Percentiles rank a stretch among this genome's conserved stretches.
Conservation (phyloP, 2,329 filamentous ascomycete species). For the Sporothrix pallida region DNA sequence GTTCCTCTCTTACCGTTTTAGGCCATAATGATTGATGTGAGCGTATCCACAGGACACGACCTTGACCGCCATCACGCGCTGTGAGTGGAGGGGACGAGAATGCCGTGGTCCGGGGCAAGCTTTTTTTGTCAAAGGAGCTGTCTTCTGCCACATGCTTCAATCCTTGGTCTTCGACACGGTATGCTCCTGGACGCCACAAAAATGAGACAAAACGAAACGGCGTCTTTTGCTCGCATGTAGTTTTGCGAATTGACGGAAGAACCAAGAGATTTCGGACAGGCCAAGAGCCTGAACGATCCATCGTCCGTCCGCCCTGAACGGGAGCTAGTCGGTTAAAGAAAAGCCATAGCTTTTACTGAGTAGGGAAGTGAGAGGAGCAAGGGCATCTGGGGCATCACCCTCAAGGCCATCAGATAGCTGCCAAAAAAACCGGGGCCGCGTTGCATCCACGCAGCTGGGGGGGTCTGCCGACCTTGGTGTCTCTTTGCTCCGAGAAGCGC, state of each 20-base stretch:
- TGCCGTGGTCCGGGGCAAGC: background rate
- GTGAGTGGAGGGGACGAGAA: constrained; percentile 27
- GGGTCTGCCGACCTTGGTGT: constrained; percentile 3
- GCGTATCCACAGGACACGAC: background rate
- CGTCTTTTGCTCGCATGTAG: background rate
- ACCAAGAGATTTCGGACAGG: background rate
- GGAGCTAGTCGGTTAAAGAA: constrained; percentile 4
- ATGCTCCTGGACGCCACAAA: background rate
- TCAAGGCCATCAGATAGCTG: background rate
- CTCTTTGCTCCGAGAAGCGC: constrained; percentile 1
- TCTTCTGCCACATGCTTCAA: background rate
- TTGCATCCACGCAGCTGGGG: background rate
- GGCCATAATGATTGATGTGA: no score
- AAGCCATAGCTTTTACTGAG: no score
- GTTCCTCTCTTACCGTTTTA: background rate
- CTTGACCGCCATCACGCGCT: constrained; percentile 8
- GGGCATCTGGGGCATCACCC: no score
- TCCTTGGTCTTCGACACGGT: constrained; percentile 7
- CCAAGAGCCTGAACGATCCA: background rate
- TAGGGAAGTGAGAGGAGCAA: background rate
- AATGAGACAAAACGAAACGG: background rate
- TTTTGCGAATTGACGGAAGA: constrained; percentile 9
- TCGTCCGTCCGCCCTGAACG: background rate
- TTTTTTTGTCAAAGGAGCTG: no score
- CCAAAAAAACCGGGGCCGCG: background rate